Base-by-base conservation (phyloP, 495 filamentous ascomycete genomes). In the Rostrohypoxylon terebratum region DNA sequence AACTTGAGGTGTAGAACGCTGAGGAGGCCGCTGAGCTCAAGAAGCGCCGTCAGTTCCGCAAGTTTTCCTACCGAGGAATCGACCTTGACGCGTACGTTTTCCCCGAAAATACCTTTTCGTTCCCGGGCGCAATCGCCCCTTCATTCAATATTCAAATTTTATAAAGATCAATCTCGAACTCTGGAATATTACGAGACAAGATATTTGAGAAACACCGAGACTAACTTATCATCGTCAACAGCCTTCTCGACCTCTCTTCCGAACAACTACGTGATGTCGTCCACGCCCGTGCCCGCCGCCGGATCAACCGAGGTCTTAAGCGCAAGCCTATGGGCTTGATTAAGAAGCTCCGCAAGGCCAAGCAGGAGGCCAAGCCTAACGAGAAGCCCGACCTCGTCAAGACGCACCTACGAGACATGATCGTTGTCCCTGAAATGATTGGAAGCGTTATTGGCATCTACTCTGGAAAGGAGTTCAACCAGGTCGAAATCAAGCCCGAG, bases 381-480 rank as follows among this genome's bases (percentile, higher is more conserved):
- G 96, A 99, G 94, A 98, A 98, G 73, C 77, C 85, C 66, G 96
- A 98, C 81, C 90, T 96, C 78, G 95, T 98, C 88, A 97, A 97
- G 90, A 99, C 96, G 53, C 96, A 99, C 85, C 90, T 99, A 75
- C 94, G 96, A 83, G 90, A 99, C 87, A 99, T 99, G 96, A 98
- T 99, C 80, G 90, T 99, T 78, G 96, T 99, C 77, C 96, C 91
- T 74, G 96, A 99, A 90, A 97, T 99, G 95, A 99, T 99, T 82
- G 96, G 96, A 72, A 90, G 87, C 82, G 96, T 99, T 77, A 91
- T 99, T 79, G 96, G 95, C 82, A 96, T 99, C 88, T 99, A 99
- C 90, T 96, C 93, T 69, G 96, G 96, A 82, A 99, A 99, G 90
- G 96, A 98, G 86, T 99, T 98, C 91, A 99, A 99, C 89, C 94